These are phyloP conservation scores for Dinochytrium kinnereticum DNA, from an alignment of 371 early-diverging fungal genomes.

Conservation along the genomic window DNA sequence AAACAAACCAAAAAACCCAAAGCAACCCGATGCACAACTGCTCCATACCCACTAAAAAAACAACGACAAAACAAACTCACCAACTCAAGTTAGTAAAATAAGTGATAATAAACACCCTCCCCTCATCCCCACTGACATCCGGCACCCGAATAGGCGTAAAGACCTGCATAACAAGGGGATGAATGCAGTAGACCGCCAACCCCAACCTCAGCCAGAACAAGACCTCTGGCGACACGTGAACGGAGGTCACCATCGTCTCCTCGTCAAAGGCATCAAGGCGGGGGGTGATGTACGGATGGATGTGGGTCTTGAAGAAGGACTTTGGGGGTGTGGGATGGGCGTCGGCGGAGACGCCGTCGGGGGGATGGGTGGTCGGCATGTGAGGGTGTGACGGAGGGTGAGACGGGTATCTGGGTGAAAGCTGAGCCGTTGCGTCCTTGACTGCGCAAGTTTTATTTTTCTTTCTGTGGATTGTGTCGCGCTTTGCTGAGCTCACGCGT, in stretches of 20 bases:
- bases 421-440: no score
- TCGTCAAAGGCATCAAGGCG: conserved; percentile 10
- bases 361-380: no score
- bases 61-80: background rate
- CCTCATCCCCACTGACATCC: background rate
- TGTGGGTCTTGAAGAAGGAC: background rate
- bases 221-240: conserved; percentile 9
- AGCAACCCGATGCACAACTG: no score
- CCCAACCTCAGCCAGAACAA: conserved; percentile 14
- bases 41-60: conserved; percentile 9
- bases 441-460: no score
- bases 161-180: conserved; percentile 6
- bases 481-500: no score
- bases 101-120: background rate
- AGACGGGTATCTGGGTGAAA: conserved; percentile 17
- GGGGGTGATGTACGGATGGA: background rate
- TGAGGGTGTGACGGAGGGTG: no score
- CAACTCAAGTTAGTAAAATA: conserved; percentile 37
- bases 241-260: conserved; percentile 24
- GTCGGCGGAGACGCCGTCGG: no score
- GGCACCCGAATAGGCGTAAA: background rate
- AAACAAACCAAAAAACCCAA: conserved; percentile 9
- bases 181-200: background rate
- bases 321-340: no score
- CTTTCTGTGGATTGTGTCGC: no score